Evolutionary conservation across 2,329 filamentous ascomycete genomes (phyloP), one percentile per base, ranked within the genome.

Genomic region (Hirsutella thompsonii): DNA sequence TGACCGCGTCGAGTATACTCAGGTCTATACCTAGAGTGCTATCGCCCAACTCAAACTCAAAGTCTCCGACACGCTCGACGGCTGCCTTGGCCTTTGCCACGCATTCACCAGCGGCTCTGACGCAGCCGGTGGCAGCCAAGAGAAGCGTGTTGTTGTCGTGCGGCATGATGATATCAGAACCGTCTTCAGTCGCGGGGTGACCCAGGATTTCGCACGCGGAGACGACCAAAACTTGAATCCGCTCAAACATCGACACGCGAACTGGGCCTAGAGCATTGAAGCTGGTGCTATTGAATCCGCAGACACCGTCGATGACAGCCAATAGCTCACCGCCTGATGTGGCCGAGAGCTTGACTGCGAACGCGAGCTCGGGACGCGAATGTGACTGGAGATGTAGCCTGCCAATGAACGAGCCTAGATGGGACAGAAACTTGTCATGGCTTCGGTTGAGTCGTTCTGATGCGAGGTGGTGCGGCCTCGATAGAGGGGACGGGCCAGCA

Each of bases 371-470:
- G 1, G 83, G 77, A 8, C 87, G 82, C 8, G 88, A 92, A 46
- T 92, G 82, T n/a, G 89, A 92, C 57, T 95, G 88, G 45, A 95
- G 70, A 59, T 95, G 87, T 42, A 95, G 72, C 30, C 78, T 72
- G 14, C 92, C 92, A 56, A 96, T 90, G 58, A 96, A 94, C 4
- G 87, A 93, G 39, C 86, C 90, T 39, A 98, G 76, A 55, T 89
- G 83, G 6, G 89, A 92, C 40, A 98, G 67, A 54, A 96, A 94
- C 8, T 76, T 77, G 62, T 96, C 89, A 63, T 95, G 88, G 39
- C 80, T 83, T 38, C 74, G 69, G 52, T 79, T 83, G 38, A 96
- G 73, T 50, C 81, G 81, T 58, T 89, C 83, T 2, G 89, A 94
- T 28, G 92, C 85, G 44, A 95, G 70, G 52, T 84, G 83, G 45